Percentiles rank a stretch among this genome's conserved stretches.
These are phyloP conservation scores for Paramyrothecium sp. DNA, from an alignment of 2,329 filamentous ascomycete genomes.

Conservation along the genomic window DNA sequence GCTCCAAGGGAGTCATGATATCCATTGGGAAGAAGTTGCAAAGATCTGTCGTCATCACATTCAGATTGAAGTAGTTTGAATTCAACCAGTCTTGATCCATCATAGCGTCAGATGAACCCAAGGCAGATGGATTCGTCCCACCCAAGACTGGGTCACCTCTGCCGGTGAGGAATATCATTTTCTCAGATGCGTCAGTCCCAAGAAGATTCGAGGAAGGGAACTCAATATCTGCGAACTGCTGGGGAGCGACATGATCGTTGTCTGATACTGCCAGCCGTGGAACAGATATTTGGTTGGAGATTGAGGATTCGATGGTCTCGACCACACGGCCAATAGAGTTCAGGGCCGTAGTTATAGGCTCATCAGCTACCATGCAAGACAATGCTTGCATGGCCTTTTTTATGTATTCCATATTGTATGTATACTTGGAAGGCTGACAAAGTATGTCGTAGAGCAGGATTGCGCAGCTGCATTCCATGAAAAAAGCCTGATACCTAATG, in stretches of 20 bases:
- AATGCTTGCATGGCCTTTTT: neutral
- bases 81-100: conserved; percentile 1
- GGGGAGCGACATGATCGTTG: neutral
- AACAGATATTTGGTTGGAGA: neutral
- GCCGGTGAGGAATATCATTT: neutral
- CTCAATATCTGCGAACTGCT: neutral
- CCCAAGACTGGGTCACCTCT: neutral
- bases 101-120: neutral
- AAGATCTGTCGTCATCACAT: conserved; percentile 1
- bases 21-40: conserved; percentile 2
- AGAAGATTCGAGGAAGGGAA: neutral
- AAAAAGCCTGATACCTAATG: neutral
- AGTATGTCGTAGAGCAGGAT: conserved; percentile 1
- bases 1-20: neutral
- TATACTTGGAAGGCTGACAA: neutral
- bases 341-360: neutral
- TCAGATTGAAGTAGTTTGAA: conserved; percentile 1
- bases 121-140: neutral
- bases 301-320: neutral
- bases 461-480: conserved; percentile 1
- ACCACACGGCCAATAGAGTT: neutral
- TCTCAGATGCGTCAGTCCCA: neutral
- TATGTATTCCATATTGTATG: conserved; percentile 1
- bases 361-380: neutral
- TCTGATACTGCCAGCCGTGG: neutral